phyloP scores from a whole-genome alignment of 352 stramenopile species.

The Phytopythium helicoides region DNA sequence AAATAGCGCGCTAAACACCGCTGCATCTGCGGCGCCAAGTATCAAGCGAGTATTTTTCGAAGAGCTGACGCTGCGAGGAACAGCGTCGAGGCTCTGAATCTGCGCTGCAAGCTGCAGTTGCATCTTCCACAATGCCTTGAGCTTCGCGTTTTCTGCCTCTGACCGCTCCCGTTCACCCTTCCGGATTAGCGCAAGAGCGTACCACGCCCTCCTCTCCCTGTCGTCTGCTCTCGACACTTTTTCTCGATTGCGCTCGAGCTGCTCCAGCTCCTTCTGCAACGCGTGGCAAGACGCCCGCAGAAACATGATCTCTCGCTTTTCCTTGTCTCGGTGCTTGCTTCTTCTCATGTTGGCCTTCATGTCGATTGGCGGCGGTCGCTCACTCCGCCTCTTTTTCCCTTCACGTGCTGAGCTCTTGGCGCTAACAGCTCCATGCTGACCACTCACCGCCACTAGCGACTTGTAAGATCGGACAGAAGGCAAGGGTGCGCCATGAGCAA shows the following conservation, averaged over 20 bases:
- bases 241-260: not conserved
- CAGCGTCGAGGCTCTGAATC: not conserved
- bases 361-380: not conserved
- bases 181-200: not conserved
- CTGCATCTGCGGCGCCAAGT: not conserved
- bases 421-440: too few species aligned
- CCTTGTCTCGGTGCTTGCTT: not conserved
- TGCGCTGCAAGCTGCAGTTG: constrained; percentile 1
- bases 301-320: constrained; percentile 1
- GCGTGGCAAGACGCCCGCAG: not conserved
- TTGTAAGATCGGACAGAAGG: too few species aligned
- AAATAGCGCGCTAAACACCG: not conserved
- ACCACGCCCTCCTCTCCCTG: constrained; percentile 2
- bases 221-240: not conserved
- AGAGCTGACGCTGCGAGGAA: not conserved
- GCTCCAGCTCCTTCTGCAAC: not conserved
- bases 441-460: too few species aligned
- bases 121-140: not conserved
- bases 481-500: too few species aligned
- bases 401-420: too few species aligned
- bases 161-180: not conserved
- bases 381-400: too few species aligned
- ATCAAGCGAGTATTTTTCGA: not conserved
- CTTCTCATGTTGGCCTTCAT: not conserved
- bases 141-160: constrained; percentile 2